phyloP scores from a whole-genome alignment of 1,284 basidiomycete genomes.

The Afroboletus lepidellus region DNA sequence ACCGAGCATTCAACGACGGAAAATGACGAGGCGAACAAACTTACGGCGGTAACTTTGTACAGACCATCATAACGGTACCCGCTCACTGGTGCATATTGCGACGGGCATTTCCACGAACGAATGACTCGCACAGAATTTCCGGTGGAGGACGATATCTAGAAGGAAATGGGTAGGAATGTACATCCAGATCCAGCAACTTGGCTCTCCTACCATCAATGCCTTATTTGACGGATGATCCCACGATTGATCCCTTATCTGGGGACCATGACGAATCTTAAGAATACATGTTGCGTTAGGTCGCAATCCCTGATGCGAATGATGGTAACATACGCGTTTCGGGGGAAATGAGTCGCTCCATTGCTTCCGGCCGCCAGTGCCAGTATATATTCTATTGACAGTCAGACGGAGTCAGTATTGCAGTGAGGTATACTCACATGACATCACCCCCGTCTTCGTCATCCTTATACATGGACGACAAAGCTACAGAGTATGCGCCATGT shows the following conservation, averaged over 20 bases:
- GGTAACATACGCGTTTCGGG: slow-evolving; percentile 19
- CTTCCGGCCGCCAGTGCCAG: slow-evolving; percentile 26
- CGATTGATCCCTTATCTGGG: slow-evolving; percentile 25
- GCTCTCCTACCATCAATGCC: slow-evolving; percentile 20
- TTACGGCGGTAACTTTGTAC: slow-evolving; percentile 23
- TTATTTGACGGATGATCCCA: slow-evolving; percentile 20
- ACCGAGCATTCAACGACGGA: not conserved
- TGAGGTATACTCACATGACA: slow-evolving; percentile 20
- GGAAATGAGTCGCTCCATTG: slow-evolving; percentile 7
- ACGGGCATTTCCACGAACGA: slow-evolving; percentile 20
- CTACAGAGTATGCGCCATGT: slow-evolving; percentile 22
- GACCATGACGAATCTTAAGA: slow-evolving; percentile 19
- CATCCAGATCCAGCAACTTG: not conserved
- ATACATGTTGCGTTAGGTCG: not conserved
- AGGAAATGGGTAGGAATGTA: not conserved
- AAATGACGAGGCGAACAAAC: not conserved
- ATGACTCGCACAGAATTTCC: slow-evolving; percentile 25
- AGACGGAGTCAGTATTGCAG: not conserved
- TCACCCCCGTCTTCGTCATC: slow-evolving; percentile 30
- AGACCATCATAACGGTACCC: slow-evolving; percentile 33
- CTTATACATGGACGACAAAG: slow-evolving; percentile 19
- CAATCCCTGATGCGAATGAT: not conserved
- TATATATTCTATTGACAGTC: slow-evolving; percentile 25
- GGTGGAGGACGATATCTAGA: slow-evolving; percentile 23
- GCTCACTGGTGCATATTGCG: slow-evolving; percentile 23